Conservation (phyloP, 2,329 filamentous ascomycete genomes). For the Teratosphaeria nubilosa region DNA sequence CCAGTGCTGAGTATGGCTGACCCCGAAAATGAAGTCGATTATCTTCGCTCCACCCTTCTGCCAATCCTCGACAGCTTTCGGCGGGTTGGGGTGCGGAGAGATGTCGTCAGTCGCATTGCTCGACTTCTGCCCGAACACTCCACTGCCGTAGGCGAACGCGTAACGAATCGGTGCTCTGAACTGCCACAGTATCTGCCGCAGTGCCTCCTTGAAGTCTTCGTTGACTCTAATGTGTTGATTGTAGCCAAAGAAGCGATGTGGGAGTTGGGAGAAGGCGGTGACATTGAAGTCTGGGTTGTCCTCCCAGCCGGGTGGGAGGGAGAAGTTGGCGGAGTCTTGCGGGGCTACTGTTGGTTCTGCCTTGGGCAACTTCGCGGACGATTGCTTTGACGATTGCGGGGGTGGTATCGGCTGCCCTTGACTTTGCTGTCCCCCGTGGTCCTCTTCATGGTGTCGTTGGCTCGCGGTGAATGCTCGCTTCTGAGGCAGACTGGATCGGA, state of each 20-base stretch:
- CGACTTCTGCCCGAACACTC: slow-evolving; percentile 75
- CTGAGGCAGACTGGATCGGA: neutral
- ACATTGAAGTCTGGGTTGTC: slow-evolving; percentile 62
- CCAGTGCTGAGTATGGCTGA: slow-evolving; percentile 92
- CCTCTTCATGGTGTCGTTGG: neutral
- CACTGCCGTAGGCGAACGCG: slow-evolving; percentile 94
- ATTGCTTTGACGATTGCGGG: slow-evolving; percentile 4
- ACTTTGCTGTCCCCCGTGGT: slow-evolving; percentile 4
- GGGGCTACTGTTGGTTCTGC: slow-evolving; percentile 7
- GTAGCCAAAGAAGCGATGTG: slow-evolving; percentile 72
- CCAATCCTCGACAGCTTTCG: slow-evolving; percentile 68
- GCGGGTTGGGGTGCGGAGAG: slow-evolving; percentile 69
- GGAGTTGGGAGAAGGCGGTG: slow-evolving; percentile 64
- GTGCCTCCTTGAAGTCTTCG: slow-evolving; percentile 82
- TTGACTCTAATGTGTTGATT: slow-evolving; percentile 97
- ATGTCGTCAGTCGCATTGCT: slow-evolving; percentile 32
- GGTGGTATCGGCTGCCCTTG: slow-evolving; percentile 1
- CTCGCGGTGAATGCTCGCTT: neutral
- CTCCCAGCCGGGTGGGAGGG: slow-evolving; percentile 56
- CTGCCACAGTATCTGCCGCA: slow-evolving; percentile 79
- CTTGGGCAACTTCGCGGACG: slow-evolving; percentile 1
- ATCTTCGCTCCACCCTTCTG: slow-evolving; percentile 87
- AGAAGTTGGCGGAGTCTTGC: slow-evolving; percentile 19
- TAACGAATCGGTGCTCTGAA: slow-evolving; percentile 91
- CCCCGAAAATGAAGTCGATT: slow-evolving; percentile 97